phyloP scores from a whole-genome alignment of 495 filamentous ascomycete species.

The Choiromyces venosus region DNA sequence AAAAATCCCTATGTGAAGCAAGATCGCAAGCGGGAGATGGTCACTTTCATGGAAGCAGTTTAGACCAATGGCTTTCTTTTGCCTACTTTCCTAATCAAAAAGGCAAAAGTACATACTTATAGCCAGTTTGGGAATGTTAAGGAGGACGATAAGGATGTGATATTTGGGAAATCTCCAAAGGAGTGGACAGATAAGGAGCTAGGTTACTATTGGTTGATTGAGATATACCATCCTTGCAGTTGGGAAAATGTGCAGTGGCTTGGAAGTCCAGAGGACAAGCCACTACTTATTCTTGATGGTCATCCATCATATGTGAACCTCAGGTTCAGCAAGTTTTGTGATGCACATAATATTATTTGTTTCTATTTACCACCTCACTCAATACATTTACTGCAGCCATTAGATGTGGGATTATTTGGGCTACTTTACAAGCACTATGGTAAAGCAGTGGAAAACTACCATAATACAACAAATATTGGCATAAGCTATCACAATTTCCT shows the following conservation, averaged over 20 bases:
- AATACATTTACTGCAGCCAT: slow-evolving; percentile 16
- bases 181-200: no score
- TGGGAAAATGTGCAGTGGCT: no score
- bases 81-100: background rate
- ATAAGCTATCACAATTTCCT: no score
- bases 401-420: slow-evolving; percentile 24
- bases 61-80: background rate
- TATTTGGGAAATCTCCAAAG: no score
- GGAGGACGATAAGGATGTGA: no score
- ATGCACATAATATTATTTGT: slow-evolving; percentile 16
- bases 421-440: background rate
- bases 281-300: no score
- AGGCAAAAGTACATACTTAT: slow-evolving; percentile 4
- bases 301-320: background rate
- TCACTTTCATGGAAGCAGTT: slow-evolving; percentile 12
- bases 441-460: no score
- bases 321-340: background rate
- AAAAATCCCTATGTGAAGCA: slow-evolving; percentile 2
- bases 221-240: no score
- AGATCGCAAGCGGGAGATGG: slow-evolving; percentile 10
- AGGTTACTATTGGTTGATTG: no score
- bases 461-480: no score
- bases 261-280: no score
- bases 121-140: no score
- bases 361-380: slow-evolving; percentile 12